Evolutionary conservation across 1,284 basidiomycete genomes (phyloP), one percentile per base, ranked within the genome.

Genomic region (Microbotryum lychnidis-dioicae): DNA sequence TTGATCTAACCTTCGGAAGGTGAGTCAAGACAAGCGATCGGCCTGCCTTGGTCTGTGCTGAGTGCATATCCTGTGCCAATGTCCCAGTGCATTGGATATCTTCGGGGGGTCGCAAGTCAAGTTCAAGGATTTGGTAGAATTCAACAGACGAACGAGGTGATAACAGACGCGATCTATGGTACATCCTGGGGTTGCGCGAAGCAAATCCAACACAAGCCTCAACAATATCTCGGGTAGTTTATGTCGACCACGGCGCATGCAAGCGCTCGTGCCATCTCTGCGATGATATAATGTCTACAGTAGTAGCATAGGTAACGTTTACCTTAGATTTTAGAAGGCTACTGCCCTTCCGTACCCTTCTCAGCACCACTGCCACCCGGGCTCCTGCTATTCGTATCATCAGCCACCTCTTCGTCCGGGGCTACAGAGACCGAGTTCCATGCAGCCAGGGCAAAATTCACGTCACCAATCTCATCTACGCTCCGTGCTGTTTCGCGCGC

Each of bases 1-100:
- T 99, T 7, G 94, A 98, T 75, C 77, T 99, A 66, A 98, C 96
- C 1, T 99, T 87, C 74, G 96, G 96, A 64, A 93, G 91, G 89
- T 89, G 70, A 69, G 80, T 69, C 31, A 20, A 45, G 9, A 25
- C 14, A 53, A 25, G 23, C 6, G 31, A 31, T 27, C 21, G 33
- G 25, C 29, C 6, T 37, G 20, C 8, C 7, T 25, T 10, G 12
- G 12, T 45, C 21, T 37, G 45, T n/a, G 33, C 53, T 54, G 18
- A 47, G 31, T 45, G 12, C 27, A 31, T n/a, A 29, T 58, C 27
- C 16, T 6, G 37, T 12, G 45, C 27, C n/a, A 10, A 18, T 42
- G 23, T 27, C 23, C 21, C 66, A 89, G 87, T 63, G 80, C 89
- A 1, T 77, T 91, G 37, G 89, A 91, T 71, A 89, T 91, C 21